These are phyloP conservation scores for Colletotrichum ledebouriae DNA, from an alignment of 2,329 filamentous ascomycete genomes.

Conservation along the genomic window DNA sequence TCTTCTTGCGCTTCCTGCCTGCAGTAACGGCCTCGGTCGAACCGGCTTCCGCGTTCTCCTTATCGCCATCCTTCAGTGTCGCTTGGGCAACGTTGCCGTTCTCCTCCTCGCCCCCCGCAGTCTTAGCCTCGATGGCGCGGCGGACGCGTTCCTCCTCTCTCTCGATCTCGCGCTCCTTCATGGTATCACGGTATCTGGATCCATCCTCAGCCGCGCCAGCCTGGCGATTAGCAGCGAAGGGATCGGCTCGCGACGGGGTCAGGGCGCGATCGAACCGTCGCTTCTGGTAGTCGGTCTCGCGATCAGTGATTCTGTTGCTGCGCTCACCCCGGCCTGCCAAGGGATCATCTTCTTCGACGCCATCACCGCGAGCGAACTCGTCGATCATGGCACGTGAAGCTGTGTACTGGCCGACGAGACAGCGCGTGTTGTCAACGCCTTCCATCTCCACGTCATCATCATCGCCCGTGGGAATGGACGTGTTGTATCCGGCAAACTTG, in stretches of 20 bases:
- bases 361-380: constrained; percentile 88
- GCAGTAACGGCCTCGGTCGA: constrained; percentile 73
- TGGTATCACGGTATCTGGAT: constrained; percentile 88
- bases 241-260: constrained; percentile 87
- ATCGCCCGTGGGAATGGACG: constrained; percentile 84
- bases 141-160: constrained; percentile 91
- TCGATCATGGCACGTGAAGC: constrained; percentile 92
- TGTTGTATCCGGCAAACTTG: constrained; percentile 91
- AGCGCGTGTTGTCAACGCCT: constrained; percentile 78
- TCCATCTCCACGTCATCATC: constrained; percentile 84
- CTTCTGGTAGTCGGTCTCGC: constrained; percentile 98
- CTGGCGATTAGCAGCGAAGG: constrained; percentile 83
- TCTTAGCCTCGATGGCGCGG: constrained; percentile 82
- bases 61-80: constrained; percentile 79
- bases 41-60: constrained; percentile 80
- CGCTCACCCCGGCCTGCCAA: constrained; percentile 86
- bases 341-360: constrained; percentile 92
- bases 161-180: constrained; percentile 91
- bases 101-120: constrained; percentile 69
- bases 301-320: constrained; percentile 89
- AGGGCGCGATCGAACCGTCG: constrained; percentile 90
- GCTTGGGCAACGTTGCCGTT: constrained; percentile 73
- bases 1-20: constrained; percentile 88
- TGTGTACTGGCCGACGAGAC: constrained; percentile 95
- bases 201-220: constrained; percentile 77